Percentiles rank a stretch among this genome's conserved stretches.
These are phyloP conservation scores for Hippophae tibetana DNA, from an alignment of 306 rosid species.

Conservation along the genomic window DNA sequence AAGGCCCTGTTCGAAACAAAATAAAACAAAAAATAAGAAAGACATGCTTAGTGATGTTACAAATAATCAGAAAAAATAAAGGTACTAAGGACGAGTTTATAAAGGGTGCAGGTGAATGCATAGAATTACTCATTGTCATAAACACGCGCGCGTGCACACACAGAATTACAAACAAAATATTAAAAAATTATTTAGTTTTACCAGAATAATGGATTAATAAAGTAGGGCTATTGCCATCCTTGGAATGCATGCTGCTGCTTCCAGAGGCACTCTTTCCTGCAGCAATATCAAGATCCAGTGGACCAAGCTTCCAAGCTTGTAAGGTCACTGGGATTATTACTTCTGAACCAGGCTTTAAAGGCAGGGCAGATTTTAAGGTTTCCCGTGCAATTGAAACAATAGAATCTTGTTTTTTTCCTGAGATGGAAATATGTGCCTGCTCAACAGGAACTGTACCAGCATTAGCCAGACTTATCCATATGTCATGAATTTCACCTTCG, in stretches of 20 bases:
- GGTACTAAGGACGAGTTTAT: background rate
- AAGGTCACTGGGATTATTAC: slow-evolving; percentile 86
- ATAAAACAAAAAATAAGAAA: slow-evolving; percentile 13
- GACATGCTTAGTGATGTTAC: background rate
- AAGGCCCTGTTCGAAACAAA: slow-evolving; percentile 47
- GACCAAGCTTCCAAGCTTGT: slow-evolving; percentile 77
- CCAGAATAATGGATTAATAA: slow-evolving; percentile 90
- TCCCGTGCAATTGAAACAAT: slow-evolving; percentile 61
- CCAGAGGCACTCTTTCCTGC: slow-evolving; percentile 50
- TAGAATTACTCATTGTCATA: background rate
- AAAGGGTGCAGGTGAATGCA: background rate
- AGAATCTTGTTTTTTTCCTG: slow-evolving; percentile 90
- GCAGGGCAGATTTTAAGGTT: slow-evolving; percentile 73
- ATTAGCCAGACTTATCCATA: slow-evolving; percentile 84
- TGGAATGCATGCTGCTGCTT: slow-evolving; percentile 46
- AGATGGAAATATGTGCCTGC: slow-evolving; percentile 80
- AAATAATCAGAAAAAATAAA: slow-evolving; percentile 5
- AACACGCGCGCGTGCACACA: too few species aligned
- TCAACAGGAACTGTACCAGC: slow-evolving; percentile 94
- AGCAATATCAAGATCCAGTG: slow-evolving; percentile 48
- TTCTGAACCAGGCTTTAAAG: slow-evolving; percentile 87
- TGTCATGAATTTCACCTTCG: slow-evolving; percentile 92
- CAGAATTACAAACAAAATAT: background rate
- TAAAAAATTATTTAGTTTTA: slow-evolving; percentile 6
- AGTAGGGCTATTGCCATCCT: slow-evolving; percentile 74